These are phyloP conservation scores for Pyrenophora tritici-repentis DNA, from an alignment of 2,329 filamentous ascomycete species.

Conservation along the genomic window DNA sequence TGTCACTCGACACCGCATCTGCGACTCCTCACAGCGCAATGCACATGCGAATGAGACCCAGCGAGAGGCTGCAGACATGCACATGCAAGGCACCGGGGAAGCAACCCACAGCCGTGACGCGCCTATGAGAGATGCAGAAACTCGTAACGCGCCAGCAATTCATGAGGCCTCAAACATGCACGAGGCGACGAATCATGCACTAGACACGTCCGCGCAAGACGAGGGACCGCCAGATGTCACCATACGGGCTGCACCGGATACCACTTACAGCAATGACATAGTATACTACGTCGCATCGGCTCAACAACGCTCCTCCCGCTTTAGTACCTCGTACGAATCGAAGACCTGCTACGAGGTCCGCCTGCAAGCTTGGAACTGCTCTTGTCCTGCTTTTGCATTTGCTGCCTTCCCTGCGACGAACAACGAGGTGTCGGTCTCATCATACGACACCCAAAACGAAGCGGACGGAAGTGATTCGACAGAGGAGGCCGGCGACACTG, in stretches of 20 bases:
- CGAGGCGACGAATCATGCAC: neutral
- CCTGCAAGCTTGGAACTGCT: constrained; percentile 81
- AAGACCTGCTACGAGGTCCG: constrained; percentile 69
- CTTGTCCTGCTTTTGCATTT: constrained; percentile 82
- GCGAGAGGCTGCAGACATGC: neutral
- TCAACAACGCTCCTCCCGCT: constrained; percentile 48
- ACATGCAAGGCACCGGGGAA: neutral
- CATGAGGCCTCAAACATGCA: too few species aligned
- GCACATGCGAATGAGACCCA: neutral
- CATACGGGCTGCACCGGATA: neutral
- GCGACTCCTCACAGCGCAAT: neutral
- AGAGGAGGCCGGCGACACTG: neutral
- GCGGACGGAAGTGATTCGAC: neutral
- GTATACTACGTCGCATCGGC: constrained; percentile 69
- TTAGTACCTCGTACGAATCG: constrained; percentile 33
- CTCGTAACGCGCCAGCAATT: too few species aligned
- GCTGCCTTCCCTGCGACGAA: constrained; percentile 61
- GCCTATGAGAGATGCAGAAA: too few species aligned
- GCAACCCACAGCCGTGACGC: too few species aligned
- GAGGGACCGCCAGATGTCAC: neutral
- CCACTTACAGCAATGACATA: constrained; percentile 1
- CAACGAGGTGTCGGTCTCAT: constrained; percentile 13
- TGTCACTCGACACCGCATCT: constrained; percentile 60
- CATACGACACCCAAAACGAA: neutral
- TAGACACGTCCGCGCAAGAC: neutral